Evolutionary conservation across 2,329 filamentous ascomycete species (phyloP).

Genomic region (Phymatotrichopsis omnivora): DNA sequence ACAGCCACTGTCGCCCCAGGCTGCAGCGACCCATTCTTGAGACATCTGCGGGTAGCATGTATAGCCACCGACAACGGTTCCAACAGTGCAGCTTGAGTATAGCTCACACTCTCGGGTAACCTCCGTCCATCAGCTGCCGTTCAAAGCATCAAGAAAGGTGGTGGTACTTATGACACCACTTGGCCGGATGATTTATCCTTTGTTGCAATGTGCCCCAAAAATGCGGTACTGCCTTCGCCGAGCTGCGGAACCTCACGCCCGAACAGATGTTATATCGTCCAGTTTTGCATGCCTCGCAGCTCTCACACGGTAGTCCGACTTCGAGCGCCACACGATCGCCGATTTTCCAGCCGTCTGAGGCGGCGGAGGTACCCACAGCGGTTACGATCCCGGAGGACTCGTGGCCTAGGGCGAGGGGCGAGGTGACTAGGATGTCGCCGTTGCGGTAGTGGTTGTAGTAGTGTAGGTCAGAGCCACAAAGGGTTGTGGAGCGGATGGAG

Average conservation of each 20-base stretch:
- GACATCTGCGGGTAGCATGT: conserved; percentile 50
- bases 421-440: conserved; percentile 56
- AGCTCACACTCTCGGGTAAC: conserved; percentile 50
- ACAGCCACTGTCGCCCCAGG: conserved; percentile 42
- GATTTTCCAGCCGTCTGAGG: conserved; percentile 35
- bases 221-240: conserved; percentile 53
- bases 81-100: conserved; percentile 50
- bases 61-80: conserved; percentile 54
- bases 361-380: conserved; percentile 44
- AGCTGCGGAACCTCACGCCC: conserved; percentile 52
- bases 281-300: conserved; percentile 41
- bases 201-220: conserved; percentile 55
- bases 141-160: not conserved
- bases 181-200: conserved; percentile 51
- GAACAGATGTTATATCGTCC: conserved; percentile 51
- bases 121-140: conserved; percentile 32
- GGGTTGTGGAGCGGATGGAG: conserved; percentile 54
- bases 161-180: conserved; percentile 52
- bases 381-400: conserved; percentile 52
- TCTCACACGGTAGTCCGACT: conserved; percentile 46
- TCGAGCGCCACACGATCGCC: conserved; percentile 52
- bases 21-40: conserved; percentile 39
- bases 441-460: conserved; percentile 66
- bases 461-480: conserved; percentile 60
- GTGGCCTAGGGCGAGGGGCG: conserved; percentile 55